Conservation (phyloP, 805 yeast species). For the Suhomyces faveliae region DNA sequence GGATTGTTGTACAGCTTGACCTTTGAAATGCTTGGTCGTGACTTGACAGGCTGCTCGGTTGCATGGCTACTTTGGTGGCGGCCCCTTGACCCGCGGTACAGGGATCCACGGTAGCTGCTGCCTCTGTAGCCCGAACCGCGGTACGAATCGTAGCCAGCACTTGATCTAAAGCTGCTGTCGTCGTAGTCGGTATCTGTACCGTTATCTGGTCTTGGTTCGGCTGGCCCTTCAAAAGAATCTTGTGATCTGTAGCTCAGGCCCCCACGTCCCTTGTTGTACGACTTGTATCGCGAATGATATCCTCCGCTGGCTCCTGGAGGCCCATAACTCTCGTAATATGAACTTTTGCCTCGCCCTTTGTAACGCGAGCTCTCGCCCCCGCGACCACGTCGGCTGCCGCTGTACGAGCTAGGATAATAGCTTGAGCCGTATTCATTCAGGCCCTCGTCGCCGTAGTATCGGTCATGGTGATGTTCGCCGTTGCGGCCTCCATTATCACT, state of each 20-base stretch:
- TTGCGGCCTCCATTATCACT: background rate
- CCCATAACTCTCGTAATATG: constrained; percentile 9
- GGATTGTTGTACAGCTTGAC: constrained; percentile 21
- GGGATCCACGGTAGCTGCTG: constrained; percentile 4
- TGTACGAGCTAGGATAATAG: background rate
- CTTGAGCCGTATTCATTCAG: background rate
- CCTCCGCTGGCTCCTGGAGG: constrained; percentile 7
- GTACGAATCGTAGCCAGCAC: constrained; percentile 4
- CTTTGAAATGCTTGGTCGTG: background rate
- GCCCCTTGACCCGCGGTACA: background rate
- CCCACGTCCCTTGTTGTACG: constrained; percentile 3
- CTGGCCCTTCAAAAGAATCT: constrained; percentile 3
- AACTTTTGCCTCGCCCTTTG: constrained; percentile 17
- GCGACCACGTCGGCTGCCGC: constrained; percentile 7
- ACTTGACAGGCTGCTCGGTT: background rate
- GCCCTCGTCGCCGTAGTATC: constrained; percentile 3
- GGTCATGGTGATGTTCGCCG: constrained; percentile 2
- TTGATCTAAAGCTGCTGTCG: background rate
- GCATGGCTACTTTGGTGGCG: background rate
- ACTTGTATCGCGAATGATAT: constrained; percentile 8
- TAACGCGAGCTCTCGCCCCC: constrained; percentile 7
- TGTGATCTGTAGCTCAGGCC: background rate
- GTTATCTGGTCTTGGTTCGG: background rate
- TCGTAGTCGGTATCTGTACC: background rate
- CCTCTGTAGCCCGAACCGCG: constrained; percentile 11